Evolutionary conservation across 352 stramenopile genomes (phyloP), one percentile per base, ranked within the genome.

Genomic region (Pythium biforme): DNA sequence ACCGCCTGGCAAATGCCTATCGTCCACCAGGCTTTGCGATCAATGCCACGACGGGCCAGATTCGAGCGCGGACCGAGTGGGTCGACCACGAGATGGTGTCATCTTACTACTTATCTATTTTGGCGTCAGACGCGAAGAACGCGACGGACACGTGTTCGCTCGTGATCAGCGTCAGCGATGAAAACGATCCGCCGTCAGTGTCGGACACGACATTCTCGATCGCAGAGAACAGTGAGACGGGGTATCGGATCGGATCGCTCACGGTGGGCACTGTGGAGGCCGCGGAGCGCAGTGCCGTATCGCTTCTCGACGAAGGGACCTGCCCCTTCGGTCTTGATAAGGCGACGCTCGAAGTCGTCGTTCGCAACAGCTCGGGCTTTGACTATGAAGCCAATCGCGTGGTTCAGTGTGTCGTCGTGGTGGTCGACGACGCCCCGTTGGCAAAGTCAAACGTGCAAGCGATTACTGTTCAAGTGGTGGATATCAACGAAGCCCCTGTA

Each of bases 271-370:
- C 25, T 7, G 23, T 62, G 0, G 70, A 72, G 23, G 29, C 51
- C 7, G 49, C 49, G 1, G 62, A 72, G 46, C 55, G 59, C 4
- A 62, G 45, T 47, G 20, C 41, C n/a, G 40, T 62, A 4, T 49
- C 50, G 15, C 47, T 79, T 19, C 25, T 78, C 6, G 39, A 59
- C 11, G 47, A 55, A 14, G 17, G 4, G 3, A 26, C 31, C 15
- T 79, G 72, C 37, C 62, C 72, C 1, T 74, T 79, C 40, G 34
- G 20, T 5, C 45, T 74, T 0, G 59, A 73, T 43, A 15, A 55
- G 6, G 40, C 37, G 3, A 65, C 70, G 7, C 34, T 59, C 7
- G 49, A 47, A 23, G 1, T 75, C 25, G 49, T 46, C 5, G 66
- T 75, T 17, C 59, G 47, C 0, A 57, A 68, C 11, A 27, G 53